Conservation (phyloP, 1,284 basidiomycete species). For the Apiotrichum domesticum region DNA sequence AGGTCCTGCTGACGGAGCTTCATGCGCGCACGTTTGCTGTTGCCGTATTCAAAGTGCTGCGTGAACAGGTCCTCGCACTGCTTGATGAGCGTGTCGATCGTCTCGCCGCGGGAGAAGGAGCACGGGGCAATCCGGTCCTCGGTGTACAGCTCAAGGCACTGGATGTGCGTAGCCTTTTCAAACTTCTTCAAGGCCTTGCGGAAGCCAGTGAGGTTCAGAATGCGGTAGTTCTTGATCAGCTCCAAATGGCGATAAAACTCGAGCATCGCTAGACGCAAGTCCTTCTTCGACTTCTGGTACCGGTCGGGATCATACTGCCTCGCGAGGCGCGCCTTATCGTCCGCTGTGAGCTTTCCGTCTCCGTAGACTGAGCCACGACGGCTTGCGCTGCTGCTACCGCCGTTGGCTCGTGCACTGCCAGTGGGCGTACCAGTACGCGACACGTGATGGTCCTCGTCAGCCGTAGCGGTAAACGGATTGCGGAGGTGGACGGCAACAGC, state of each 20-base stretch:
- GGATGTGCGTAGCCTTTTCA: constrained; percentile 67
- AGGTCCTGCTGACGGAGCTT: constrained; percentile 58
- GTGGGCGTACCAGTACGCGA: not conserved
- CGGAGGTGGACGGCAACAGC: constrained; percentile 19
- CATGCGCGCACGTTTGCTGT: constrained; percentile 69
- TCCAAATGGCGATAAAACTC: constrained; percentile 79
- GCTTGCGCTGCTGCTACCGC: not conserved
- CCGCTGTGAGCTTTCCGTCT: not conserved
- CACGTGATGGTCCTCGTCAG: not conserved
- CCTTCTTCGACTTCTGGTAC: constrained; percentile 74
- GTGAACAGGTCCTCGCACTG: constrained; percentile 71
- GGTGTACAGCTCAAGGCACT: constrained; percentile 63
- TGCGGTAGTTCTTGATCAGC: constrained; percentile 76
- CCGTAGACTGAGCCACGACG: not conserved
- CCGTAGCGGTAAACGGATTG: constrained; percentile 13
- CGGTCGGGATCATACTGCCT: constrained; percentile 61
- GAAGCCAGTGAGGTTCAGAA: constrained; percentile 83
- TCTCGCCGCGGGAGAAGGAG: constrained; percentile 52
- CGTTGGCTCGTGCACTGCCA: not conserved
- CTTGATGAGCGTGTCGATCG: constrained; percentile 62
- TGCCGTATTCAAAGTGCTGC: constrained; percentile 68
- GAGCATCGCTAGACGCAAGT: constrained; percentile 70
- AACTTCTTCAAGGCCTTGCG: constrained; percentile 90
- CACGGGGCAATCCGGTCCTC: constrained; percentile 58
- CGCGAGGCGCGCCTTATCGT: not conserved